Base-by-base conservation (phyloP, 2,329 filamentous ascomycete species). In the Neonectria punicea region DNA sequence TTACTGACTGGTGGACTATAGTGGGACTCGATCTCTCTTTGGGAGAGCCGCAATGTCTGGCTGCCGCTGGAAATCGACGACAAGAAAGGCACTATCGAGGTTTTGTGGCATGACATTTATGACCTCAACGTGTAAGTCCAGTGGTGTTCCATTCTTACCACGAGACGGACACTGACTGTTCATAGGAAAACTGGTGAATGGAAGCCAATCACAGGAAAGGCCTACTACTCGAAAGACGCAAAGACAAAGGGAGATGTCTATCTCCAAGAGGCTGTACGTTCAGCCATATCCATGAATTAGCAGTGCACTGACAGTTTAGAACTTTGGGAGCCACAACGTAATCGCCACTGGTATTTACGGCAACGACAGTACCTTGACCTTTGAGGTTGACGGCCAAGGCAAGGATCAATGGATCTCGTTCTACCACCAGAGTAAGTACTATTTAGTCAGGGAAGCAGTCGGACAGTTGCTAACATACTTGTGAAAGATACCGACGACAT, bases 31-130 rank as follows among this genome's bases (percentile, higher is more conserved):
- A 83, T 84, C 55, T 85, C 84, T 0, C 78, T 87, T 0, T 86
- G 85, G 84, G 85, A 87, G 62, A 84, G 81, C 44, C 79, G 85
- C 4, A 86, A 87, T 63, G 85, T 87, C 53, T 87, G 85, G 85
- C 79, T 87, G 0, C 85, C 85, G 0, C 76, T 87, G 1, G 77
- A 81, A 2, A 83, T 87, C n/a, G 80, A 86, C 20, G 85, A 87
- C 47, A 74, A 79, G 1, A 81, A 84, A 56, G 83, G 84, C 44
- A 81, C 79, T 0, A 76, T 87, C 3, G 72, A 83, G 4, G 68
- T 87, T 0, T 75, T 80, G 1, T 87, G 85, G 85, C 78, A 87
- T 59, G 85, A 87, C 41, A 75, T 87, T 5, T 87, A 86, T 61
- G 85, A 87, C 55, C 75, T 87, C 0, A 74, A 87, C 58, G 80